phyloP scores from a whole-genome alignment of 345 rosid species.

The Isatis tinctoria region DNA sequence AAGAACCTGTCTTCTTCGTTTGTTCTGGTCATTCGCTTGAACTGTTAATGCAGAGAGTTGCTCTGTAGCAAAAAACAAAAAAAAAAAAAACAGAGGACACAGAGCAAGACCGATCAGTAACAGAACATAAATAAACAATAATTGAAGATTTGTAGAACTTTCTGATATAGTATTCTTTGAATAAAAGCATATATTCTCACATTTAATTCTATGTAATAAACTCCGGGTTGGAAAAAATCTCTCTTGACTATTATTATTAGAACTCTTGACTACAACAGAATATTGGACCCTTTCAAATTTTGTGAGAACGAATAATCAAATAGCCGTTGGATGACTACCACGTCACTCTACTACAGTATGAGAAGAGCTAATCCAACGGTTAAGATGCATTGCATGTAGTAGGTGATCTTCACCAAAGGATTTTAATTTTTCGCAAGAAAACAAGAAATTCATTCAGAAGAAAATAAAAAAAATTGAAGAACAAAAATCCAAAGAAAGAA shows the following conservation, averaged over 20 bases:
- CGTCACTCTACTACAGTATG: constrained; percentile 4
- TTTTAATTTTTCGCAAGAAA: constrained; percentile 13
- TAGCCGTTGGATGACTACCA: constrained; percentile 23
- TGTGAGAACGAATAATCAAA: background rate
- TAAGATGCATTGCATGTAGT: constrained; percentile 27
- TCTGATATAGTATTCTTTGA: background rate
- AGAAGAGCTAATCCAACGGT: constrained; percentile 20
- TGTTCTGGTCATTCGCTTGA: constrained; percentile 44
- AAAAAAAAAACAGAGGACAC: constrained; percentile 7
- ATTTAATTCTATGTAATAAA: background rate
- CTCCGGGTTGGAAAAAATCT: background rate
- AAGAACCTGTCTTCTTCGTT: constrained; percentile 56
- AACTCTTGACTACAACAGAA: too few relatives aligned
- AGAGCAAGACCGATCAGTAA: background rate
- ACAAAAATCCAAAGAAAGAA: constrained; percentile 5
- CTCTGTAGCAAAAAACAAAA: constrained; percentile 48
- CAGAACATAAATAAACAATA: background rate
- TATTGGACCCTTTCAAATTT: background rate
- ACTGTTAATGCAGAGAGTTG: constrained; percentile 42
- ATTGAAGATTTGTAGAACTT: background rate
- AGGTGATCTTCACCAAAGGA: constrained; percentile 21
- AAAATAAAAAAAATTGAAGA: background rate
- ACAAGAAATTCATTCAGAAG: background rate
- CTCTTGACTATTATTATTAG: background rate
- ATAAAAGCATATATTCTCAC: constrained; percentile 1